Conservation (phyloP, 1,139 yeast species). For the Pichia sp. region DNA sequence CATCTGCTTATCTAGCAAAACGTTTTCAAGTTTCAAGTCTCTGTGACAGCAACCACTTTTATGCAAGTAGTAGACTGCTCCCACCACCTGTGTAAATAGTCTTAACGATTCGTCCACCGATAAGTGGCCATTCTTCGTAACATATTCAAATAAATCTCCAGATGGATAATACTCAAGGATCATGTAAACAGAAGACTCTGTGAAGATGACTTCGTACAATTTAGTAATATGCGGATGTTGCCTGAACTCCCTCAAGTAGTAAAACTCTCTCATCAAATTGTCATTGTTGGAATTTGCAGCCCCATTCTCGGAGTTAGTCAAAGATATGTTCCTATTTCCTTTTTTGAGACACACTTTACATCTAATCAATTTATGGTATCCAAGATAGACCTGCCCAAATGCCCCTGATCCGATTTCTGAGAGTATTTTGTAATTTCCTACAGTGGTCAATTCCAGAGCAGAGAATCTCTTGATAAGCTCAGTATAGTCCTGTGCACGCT, state of each 20-base stretch:
- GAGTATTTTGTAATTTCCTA: conserved; percentile 73
- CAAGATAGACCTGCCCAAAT: conserved; percentile 87
- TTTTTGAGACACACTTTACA: conserved; percentile 81
- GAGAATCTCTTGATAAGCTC: conserved; percentile 30
- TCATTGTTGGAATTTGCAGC: conserved; percentile 45
- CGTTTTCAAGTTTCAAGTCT: conserved; percentile 84
- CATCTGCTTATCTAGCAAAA: conserved; percentile 64
- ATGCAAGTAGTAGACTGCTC: conserved; percentile 85
- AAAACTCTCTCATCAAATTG: conserved; percentile 87
- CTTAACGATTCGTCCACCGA: conserved; percentile 51
- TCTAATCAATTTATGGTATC: conserved; percentile 68
- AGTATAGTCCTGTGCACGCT: conserved; percentile 33
- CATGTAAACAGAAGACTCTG: conserved; percentile 80
- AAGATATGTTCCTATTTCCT: conserved; percentile 42
- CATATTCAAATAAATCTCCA: conserved; percentile 74
- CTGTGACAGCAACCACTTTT: conserved; percentile 80
- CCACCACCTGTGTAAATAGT: conserved; percentile 71
- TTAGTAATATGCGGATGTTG: conserved; percentile 80
- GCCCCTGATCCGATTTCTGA: conserved; percentile 84
- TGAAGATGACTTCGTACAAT: conserved; percentile 78
- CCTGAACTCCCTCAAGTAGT: conserved; percentile 73
- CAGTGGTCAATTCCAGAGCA: conserved; percentile 44
- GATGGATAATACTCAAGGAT: conserved; percentile 89
- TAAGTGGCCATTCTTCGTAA: conserved; percentile 55
- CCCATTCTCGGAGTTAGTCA: conserved; percentile 34